Evolutionary conservation across 148 eudicot species (phyloP).

Genomic region (Camellia granthamiana): DNA sequence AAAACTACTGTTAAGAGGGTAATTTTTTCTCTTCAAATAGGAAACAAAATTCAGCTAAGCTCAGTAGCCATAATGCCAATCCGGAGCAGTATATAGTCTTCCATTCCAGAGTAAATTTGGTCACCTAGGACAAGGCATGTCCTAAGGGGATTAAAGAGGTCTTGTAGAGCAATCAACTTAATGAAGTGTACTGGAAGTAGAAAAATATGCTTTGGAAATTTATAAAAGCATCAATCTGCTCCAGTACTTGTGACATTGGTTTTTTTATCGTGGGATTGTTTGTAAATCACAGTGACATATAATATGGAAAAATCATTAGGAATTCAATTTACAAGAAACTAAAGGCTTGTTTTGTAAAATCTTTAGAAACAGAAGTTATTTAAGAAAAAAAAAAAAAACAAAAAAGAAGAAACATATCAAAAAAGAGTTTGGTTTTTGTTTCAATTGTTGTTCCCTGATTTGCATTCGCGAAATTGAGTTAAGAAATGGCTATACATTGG

Average conservation of each 20-base stretch:
- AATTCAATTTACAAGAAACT: no score
- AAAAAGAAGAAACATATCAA: no score
- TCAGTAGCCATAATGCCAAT: background rate
- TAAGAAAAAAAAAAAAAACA: no score
- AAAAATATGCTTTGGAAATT: background rate
- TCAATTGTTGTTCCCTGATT: no score
- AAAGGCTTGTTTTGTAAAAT: no score
- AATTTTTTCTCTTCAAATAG: background rate
- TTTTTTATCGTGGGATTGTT: background rate
- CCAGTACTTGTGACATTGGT: background rate
- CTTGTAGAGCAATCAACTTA: background rate
- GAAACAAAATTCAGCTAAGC: background rate
- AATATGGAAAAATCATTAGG: no score
- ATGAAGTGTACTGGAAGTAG: background rate
- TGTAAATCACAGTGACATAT: background rate
- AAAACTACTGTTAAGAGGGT: background rate
- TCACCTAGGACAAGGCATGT: background rate
- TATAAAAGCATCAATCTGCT: background rate
- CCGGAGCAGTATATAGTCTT: background rate
- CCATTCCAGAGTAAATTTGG: background rate
- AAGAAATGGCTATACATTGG: no score
- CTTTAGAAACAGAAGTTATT: no score
- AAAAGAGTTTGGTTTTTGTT: no score
- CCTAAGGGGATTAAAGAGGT: background rate
- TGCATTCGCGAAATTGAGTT: background rate